phyloP scores from a whole-genome alignment of 768 basidiomycete genomes.

The Ramaria rubella region DNA sequence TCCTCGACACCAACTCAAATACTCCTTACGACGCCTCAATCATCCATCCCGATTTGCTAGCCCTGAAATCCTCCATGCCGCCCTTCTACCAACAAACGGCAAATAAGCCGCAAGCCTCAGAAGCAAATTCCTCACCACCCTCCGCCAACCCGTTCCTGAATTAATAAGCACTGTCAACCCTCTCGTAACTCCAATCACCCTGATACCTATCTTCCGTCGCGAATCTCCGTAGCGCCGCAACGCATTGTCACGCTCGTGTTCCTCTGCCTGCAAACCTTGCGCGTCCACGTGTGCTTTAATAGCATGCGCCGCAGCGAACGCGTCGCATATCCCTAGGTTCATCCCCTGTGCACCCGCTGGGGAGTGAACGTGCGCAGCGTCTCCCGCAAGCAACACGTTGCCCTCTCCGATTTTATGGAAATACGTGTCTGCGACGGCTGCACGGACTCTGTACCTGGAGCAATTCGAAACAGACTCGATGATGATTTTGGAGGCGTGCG shows the following conservation, averaged over 20 bases:
- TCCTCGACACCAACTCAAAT: too few relatives aligned
- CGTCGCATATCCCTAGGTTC: slow-evolving; percentile 51
- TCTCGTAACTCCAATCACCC: slow-evolving; percentile 38
- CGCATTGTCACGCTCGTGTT: slow-evolving; percentile 18
- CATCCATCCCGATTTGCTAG: neutral
- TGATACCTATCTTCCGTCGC: slow-evolving; percentile 35
- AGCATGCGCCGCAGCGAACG: slow-evolving; percentile 38
- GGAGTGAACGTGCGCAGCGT: slow-evolving; percentile 31
- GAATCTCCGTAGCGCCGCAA: slow-evolving; percentile 30
- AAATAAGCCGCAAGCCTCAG: neutral
- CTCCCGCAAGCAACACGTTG: neutral
- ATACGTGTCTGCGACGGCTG: slow-evolving; percentile 1
- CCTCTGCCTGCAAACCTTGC: slow-evolving; percentile 18
- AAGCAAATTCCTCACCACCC: neutral
- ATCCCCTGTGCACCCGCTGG: slow-evolving; percentile 31
- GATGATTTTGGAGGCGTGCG: neutral
- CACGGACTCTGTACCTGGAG: neutral
- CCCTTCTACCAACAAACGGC: neutral
- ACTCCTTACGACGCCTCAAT: too few relatives aligned
- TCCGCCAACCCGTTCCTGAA: neutral
- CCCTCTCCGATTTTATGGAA: neutral
- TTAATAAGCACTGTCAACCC: slow-evolving; percentile 18
- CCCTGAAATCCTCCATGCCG: slow-evolving; percentile 4
- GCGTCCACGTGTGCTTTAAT: slow-evolving; percentile 30
- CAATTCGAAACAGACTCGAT: neutral